Percentiles rank a stretch among this genome's conserved stretches.
Conservation (phyloP, 2,329 filamentous ascomycete genomes). For the Claviceps citrina region DNA sequence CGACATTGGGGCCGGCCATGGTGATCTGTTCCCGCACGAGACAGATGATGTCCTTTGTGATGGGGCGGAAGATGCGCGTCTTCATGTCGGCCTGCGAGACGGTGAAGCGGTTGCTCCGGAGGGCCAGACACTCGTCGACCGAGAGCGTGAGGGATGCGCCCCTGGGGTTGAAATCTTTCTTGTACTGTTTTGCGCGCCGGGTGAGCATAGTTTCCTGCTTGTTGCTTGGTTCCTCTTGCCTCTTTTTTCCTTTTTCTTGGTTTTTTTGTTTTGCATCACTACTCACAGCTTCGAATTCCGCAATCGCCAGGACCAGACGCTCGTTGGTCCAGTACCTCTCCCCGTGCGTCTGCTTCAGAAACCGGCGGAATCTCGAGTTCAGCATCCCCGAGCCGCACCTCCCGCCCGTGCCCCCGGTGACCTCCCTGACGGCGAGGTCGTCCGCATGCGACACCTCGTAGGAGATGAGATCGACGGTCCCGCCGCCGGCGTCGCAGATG, state of each 20-base stretch:
- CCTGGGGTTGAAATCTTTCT: conserved; percentile 23
- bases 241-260: no score
- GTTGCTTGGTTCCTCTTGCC: no score
- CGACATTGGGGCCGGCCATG: conserved; percentile 20
- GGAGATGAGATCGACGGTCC: conserved; percentile 38
- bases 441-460: conserved; percentile 30
- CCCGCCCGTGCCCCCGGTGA: conserved; percentile 31
- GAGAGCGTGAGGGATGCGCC: conserved; percentile 22
- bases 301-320: conserved; percentile 24
- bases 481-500: conserved; percentile 38
- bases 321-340: conserved; percentile 28
- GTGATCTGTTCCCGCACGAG: conserved; percentile 26
- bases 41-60: conserved; percentile 27
- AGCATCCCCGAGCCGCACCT: conserved; percentile 35
- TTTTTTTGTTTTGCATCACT: conserved; percentile 6
- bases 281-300: conserved; percentile 27
- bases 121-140: conserved; percentile 18
- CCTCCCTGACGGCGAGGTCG: conserved; percentile 31
- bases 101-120: conserved; percentile 17
- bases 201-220: no score
- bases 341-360: conserved; percentile 27
- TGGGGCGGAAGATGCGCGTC: conserved; percentile 33
- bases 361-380: conserved; percentile 31
- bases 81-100: conserved; percentile 44
- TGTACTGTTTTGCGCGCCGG: conserved; percentile 20